Evolutionary conservation across 2,329 filamentous ascomycete species (phyloP), one percentile per base, ranked within the genome.

Genomic region (Fusarium nelsonii): DNA sequence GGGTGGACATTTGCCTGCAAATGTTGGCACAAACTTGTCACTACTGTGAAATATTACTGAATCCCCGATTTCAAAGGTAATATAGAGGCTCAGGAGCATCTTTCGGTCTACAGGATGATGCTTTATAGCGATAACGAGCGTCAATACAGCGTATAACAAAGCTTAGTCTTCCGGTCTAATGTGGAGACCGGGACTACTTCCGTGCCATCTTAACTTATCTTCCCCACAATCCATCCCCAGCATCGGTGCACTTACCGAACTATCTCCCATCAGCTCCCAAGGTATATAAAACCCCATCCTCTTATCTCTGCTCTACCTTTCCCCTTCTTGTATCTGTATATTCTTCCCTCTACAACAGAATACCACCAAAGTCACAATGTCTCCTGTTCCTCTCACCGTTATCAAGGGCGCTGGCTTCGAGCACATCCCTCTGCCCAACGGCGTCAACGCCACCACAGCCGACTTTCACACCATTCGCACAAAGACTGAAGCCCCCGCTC

Each of bases 391-490:
- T 64, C 71, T 73, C 28, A 74, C 71, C 34, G 55, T 73, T 30
- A 63, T 73, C 58, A 73, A 73, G 43, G 71, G 71, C 60, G 71
- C 71, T 12, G 71, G 71, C 58, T 57, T 65, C 16, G 71, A 73
- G 46, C 69, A 64, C 62, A 74, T 73, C 36, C 71, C 71, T 48
- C 60, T 73, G 4, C 71, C 71, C 15, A 23, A 66, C n/a, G 71
- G 71, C 9, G 59, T 51, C 48, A 74, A 73, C 65, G 71, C 71
- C n/a, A 73, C 69, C 4, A 61, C 51, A 1, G 71, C 71, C 37
- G 71, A 73, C 58, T 73, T 73, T 49, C 71, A 73, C 52, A 64
- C 69, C 8, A 70, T 71, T 40, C 72, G 71, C 33, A 74, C 71
- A 54, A 61, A 74, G 71, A 73, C 68, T 14, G 56, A 73, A 18